These are phyloP conservation scores for Saraca asoca DNA, from an alignment of 331 rosid species.

Conservation along the genomic window DNA sequence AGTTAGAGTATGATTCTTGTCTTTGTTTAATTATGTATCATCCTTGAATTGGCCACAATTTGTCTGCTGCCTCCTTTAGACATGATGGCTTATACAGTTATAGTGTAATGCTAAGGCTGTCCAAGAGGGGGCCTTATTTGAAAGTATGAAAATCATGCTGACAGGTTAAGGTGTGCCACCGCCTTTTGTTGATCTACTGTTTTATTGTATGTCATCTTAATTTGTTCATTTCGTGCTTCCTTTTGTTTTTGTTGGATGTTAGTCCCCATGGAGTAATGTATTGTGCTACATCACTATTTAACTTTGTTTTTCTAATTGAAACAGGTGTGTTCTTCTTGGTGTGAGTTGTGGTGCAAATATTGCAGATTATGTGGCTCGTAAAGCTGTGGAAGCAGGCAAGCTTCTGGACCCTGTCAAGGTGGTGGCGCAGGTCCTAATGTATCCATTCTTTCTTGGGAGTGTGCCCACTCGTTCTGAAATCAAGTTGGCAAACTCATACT, in stretches of 20 bases:
- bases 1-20: conserved; percentile 7
- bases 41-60: background rate
- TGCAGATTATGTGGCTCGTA: conserved; percentile 86
- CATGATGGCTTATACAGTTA: conserved; percentile 3
- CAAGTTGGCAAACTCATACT: conserved; percentile 92
- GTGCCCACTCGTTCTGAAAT: conserved; percentile 87
- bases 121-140: conserved; percentile 7
- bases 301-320: conserved; percentile 31
- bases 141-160: background rate
- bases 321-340: conserved; percentile 94
- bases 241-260: conserved; percentile 17
- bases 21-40: conserved; percentile 15
- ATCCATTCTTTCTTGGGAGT: conserved; percentile 81
- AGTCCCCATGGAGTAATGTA: conserved; percentile 10
- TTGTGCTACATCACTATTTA: conserved; percentile 14
- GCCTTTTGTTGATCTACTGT: conserved; percentile 16
- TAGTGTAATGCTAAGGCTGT: conserved; percentile 11
- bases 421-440: conserved; percentile 87
- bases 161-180: conserved; percentile 7
- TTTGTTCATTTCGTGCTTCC: conserved; percentile 19
- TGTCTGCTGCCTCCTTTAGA: conserved; percentile 11
- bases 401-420: conserved; percentile 94
- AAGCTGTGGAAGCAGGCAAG: conserved; percentile 87
- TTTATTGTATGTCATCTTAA: conserved; percentile 5
- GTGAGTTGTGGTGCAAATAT: conserved; percentile 98